phyloP scores from a whole-genome alignment of 2,329 filamentous ascomycete species.

The Rhynchosporium secalis region DNA sequence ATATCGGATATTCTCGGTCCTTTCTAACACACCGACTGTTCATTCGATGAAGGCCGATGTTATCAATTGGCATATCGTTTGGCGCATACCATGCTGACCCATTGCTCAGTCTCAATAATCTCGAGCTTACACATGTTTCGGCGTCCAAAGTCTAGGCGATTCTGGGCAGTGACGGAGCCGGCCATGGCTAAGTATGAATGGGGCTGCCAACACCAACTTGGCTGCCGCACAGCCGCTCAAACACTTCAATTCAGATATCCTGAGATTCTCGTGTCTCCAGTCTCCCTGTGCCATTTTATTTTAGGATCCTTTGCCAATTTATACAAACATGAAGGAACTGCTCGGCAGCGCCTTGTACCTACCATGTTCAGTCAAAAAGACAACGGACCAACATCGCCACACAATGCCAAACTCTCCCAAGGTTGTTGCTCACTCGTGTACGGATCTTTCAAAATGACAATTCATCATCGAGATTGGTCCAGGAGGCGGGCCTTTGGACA shows the following conservation, averaged over 20 bases:
- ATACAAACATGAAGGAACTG: too few relatives aligned
- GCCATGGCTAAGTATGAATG: neutral
- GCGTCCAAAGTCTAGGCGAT: neutral
- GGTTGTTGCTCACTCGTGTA: neutral
- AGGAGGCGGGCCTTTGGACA: neutral
- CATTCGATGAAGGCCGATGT: neutral
- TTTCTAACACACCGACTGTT: neutral
- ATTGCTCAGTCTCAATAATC: neutral
- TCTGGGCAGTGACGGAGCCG: neutral
- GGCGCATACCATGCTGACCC: neutral
- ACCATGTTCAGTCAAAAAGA: conserved; percentile 7
- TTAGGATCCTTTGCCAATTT: neutral
- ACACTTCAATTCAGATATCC: neutral
- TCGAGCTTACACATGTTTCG: neutral
- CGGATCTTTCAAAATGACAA: neutral
- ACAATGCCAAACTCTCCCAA: neutral
- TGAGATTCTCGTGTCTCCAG: neutral
- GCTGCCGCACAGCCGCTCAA: neutral
- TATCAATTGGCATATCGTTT: neutral
- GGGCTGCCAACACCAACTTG: neutral
- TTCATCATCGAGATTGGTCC: neutral
- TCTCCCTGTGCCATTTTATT: neutral
- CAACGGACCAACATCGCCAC: neutral
- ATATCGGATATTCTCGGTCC: neutral
- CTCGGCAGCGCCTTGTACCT: conserved; percentile 11